Percentiles rank a stretch among this genome's conserved stretches.
phyloP scores from a whole-genome alignment of 768 basidiomycete species.

The Tremella yokohamensis region DNA sequence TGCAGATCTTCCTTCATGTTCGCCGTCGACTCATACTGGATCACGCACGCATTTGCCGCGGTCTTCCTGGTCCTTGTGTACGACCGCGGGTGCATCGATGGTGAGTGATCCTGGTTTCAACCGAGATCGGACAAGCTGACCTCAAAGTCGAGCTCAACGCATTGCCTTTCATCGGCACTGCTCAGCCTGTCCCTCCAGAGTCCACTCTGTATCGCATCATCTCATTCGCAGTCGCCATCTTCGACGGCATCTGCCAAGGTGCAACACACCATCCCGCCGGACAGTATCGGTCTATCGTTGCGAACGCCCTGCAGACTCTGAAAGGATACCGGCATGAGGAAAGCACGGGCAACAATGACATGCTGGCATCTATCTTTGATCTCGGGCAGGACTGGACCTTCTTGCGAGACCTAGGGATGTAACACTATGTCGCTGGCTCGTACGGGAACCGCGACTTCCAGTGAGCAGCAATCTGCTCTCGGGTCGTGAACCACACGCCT shows the following conservation, averaged over 20 bases:
- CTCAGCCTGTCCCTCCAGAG: not conserved
- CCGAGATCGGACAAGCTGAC: not conserved
- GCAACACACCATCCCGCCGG: conserved; percentile 2
- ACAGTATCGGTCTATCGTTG: conserved; percentile 4
- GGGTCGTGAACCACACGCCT: conserved; percentile 37
- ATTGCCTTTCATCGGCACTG: not conserved
- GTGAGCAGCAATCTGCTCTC: conserved; percentile 42
- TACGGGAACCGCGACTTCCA: conserved; percentile 26
- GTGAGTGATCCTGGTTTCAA: not conserved
- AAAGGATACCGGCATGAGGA: not conserved
- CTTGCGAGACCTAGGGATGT: not conserved
- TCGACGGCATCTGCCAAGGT: conserved; percentile 4
- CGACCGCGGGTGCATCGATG: conserved; percentile 3
- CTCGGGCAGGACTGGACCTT: conserved; percentile 3
- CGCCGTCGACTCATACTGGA: conserved; percentile 6
- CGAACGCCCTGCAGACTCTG: conserved; percentile 1
- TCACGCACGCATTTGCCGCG: conserved; percentile 5
- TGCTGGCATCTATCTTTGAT: conserved; percentile 3
- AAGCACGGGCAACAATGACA: conserved; percentile 2
- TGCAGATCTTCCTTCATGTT: conserved; percentile 5
- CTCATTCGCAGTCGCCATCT: conserved; percentile 1
- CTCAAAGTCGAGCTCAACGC: not conserved
- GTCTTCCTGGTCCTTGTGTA: conserved; percentile 5
- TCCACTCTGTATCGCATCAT: not conserved
- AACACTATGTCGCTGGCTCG: not conserved